These are phyloP conservation scores for Rhytidhysteron rufulum DNA, from an alignment of 2,329 filamentous ascomycete species.

Conservation along the genomic window DNA sequence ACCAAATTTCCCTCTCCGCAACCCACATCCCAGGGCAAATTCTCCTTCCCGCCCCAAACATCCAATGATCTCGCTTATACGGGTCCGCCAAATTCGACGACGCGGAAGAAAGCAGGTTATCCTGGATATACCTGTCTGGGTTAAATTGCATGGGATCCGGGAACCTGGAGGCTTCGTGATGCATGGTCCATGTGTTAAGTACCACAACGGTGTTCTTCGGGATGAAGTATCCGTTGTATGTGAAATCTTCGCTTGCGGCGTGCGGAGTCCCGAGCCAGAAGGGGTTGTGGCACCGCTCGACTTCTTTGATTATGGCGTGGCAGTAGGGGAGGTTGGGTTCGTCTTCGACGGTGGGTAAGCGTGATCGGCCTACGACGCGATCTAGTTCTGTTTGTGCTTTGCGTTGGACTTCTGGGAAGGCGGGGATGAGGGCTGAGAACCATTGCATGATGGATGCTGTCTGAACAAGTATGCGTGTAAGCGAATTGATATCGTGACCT, in stretches of 20 bases:
- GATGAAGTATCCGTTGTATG: conserved; percentile 45
- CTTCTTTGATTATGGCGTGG: conserved; percentile 53
- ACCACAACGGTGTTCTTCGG: conserved; percentile 45
- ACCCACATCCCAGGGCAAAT: conserved; percentile 7
- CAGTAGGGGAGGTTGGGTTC: conserved; percentile 48
- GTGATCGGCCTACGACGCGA: conserved; percentile 34
- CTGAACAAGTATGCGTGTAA: too few relatives aligned
- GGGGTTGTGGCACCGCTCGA: conserved; percentile 54
- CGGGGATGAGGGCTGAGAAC: conserved; percentile 6
- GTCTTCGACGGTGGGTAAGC: conserved; percentile 28
- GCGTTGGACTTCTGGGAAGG: conserved; percentile 44
- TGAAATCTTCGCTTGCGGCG: conserved; percentile 39
- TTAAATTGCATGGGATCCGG: background rate
- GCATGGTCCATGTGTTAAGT: conserved; percentile 49
- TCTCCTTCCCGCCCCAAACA: conserved; percentile 8
- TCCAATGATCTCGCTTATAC: conserved; percentile 3
- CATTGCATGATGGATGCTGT: conserved; percentile 6
- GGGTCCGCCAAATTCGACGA: conserved; percentile 2
- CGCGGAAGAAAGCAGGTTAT: background rate
- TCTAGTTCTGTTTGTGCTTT: conserved; percentile 46
- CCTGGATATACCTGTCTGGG: conserved; percentile 9
- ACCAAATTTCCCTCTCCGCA: conserved; percentile 6
- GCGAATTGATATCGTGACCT: too few relatives aligned
- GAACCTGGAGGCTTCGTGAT: too few relatives aligned
- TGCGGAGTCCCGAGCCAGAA: conserved; percentile 49